Percentiles rank a stretch among this genome's conserved stretches.
These are phyloP conservation scores for Metschnikowia kofuensis DNA, from an alignment of 805 yeast genomes.

Conservation along the genomic window DNA sequence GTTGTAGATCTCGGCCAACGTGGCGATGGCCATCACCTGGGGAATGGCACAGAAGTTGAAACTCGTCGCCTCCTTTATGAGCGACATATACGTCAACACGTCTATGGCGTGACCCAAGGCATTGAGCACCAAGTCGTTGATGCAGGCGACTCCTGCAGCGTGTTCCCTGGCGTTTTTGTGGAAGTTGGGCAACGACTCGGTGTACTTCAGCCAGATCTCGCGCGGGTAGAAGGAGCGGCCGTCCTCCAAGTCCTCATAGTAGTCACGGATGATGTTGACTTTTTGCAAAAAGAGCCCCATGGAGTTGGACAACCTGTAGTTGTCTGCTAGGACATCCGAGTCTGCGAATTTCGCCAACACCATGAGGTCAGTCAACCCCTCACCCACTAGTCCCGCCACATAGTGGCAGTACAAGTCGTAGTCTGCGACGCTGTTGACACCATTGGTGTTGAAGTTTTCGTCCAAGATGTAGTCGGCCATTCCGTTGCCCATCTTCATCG, in stretches of 20 bases:
- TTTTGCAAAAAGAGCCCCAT: conserved; percentile 97
- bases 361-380: conserved; percentile 83
- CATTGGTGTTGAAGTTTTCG: conserved; percentile 74
- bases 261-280: conserved; percentile 94
- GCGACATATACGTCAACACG: conserved; percentile 69
- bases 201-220: conserved; percentile 86
- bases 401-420: conserved; percentile 92
- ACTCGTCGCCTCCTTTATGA: conserved; percentile 74
- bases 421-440: conserved; percentile 74
- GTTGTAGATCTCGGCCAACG: conserved; percentile 79
- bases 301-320: conserved; percentile 62
- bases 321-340: conserved; percentile 42
- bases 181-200: conserved; percentile 62
- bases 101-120: conserved; percentile 77
- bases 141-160: conserved; percentile 67
- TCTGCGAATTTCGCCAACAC: conserved; percentile 73
- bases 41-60: conserved; percentile 97
- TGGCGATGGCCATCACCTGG: conserved; percentile 98
- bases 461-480: conserved; percentile 91
- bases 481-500: conserved; percentile 90
- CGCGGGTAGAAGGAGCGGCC: conserved; percentile 96
- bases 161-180: conserved; percentile 40
- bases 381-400: conserved; percentile 98
- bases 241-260: conserved; percentile 84
- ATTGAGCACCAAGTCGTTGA: conserved; percentile 75